These are phyloP conservation scores for Colletotrichum sp. DNA, from an alignment of 2,329 filamentous ascomycete species.

Conservation along the genomic window DNA sequence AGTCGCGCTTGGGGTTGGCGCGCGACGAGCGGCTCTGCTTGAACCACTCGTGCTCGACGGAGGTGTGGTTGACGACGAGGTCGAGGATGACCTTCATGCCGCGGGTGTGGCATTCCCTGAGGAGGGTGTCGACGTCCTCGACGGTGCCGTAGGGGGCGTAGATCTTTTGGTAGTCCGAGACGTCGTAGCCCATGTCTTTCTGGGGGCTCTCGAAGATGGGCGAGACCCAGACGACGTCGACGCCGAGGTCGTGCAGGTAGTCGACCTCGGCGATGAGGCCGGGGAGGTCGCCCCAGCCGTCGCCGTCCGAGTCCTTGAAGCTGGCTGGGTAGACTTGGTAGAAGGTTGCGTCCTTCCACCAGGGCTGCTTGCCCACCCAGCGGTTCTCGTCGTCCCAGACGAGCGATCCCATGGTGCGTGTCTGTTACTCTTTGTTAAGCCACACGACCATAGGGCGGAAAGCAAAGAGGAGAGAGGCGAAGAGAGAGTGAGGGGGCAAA, in stretches of 20 bases:
- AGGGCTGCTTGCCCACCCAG: conserved; percentile 39
- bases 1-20: conserved; percentile 59
- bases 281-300: conserved; percentile 69
- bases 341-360: conserved; percentile 52
- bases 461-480: not conserved
- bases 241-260: conserved; percentile 66
- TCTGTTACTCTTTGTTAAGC: not conserved
- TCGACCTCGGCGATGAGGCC: conserved; percentile 70
- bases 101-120: conserved; percentile 62
- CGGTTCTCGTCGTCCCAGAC: conserved; percentile 33
- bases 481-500: not conserved
- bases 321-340: conserved; percentile 64
- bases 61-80: conserved; percentile 76
- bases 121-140: conserved; percentile 67
- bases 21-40: conserved; percentile 56
- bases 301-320: conserved; percentile 62
- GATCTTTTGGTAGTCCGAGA: conserved; percentile 72
- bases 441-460: not conserved
- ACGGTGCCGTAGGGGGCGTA: conserved; percentile 71
- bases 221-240: conserved; percentile 66
- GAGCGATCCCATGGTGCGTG: conserved; percentile 36
- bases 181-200: conserved; percentile 75
- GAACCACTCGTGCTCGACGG: conserved; percentile 62
- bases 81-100: conserved; percentile 74
- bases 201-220: conserved; percentile 62